Evolutionary conservation across 2,329 filamentous ascomycete genomes (phyloP).

Genomic region (Botrytis byssoidea): DNA sequence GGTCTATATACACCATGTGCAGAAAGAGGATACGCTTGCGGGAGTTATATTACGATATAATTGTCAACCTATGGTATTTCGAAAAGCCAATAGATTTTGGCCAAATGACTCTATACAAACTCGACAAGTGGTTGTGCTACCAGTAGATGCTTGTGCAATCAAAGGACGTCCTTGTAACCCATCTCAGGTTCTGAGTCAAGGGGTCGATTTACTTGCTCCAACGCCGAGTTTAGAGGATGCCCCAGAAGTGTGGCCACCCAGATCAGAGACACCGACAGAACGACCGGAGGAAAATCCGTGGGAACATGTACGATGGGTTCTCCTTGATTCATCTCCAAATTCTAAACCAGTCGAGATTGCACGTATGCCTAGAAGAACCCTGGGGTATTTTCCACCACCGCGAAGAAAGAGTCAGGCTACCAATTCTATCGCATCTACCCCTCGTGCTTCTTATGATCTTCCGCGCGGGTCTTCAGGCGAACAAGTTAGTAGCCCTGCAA

Average conservation of each 20-base stretch:
- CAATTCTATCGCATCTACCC: conserved; percentile 64
- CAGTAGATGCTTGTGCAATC: conserved; percentile 83
- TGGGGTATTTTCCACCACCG: conserved; percentile 90
- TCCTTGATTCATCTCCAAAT: conserved; percentile 65
- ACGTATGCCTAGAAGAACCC: conserved; percentile 72
- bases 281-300: conserved; percentile 59
- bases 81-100: conserved; percentile 92
- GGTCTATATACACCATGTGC: conserved; percentile 87
- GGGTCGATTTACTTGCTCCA: conserved; percentile 52
- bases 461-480: conserved; percentile 27
- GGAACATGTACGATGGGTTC: conserved; percentile 87
- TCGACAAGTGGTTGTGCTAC: conserved; percentile 76
- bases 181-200: conserved; percentile 39
- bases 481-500: conserved; percentile 28
- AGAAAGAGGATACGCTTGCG: conserved; percentile 80
- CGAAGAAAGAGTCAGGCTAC: conserved; percentile 68
- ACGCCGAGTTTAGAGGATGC: conserved; percentile 45
- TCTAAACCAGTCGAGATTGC: conserved; percentile 77
- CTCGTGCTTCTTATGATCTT: conserved; percentile 42
- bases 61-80: conserved; percentile 77
- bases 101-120: conserved; percentile 87
- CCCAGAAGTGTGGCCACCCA: conserved; percentile 33
- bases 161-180: conserved; percentile 70
- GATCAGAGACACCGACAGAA: conserved; percentile 32
- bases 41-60: conserved; percentile 88